These are phyloP conservation scores for Penicillium sp. DNA, from an alignment of 2,329 filamentous ascomycete genomes.

Conservation along the genomic window DNA sequence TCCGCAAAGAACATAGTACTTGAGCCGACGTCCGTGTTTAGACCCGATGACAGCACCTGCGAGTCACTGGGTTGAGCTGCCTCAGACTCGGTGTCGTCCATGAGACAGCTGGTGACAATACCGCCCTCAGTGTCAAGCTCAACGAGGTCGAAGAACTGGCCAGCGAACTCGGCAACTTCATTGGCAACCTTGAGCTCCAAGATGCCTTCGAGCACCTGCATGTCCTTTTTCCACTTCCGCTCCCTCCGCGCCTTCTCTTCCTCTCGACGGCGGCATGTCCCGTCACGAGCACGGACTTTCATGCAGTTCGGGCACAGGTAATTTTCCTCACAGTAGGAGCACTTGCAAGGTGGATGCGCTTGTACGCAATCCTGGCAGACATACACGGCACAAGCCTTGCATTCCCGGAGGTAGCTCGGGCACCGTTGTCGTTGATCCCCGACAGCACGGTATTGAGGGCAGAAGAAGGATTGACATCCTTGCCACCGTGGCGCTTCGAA, in stretches of 20 bases:
- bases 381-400: conserved; percentile 52
- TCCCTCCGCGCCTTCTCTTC: conserved; percentile 48
- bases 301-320: conserved; percentile 54
- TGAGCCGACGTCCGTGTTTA: conserved; percentile 7
- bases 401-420: conserved; percentile 52
- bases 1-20: conserved; percentile 18
- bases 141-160: conserved; percentile 47
- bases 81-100: conserved; percentile 13
- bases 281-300: conserved; percentile 46
- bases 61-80: neutral
- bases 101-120: conserved; percentile 5
- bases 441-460: conserved; percentile 49
- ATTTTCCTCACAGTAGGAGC: conserved; percentile 51
- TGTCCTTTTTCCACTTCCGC: conserved; percentile 49
- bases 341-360: conserved; percentile 50
- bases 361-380: conserved; percentile 54
- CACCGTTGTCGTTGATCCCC: conserved; percentile 56
- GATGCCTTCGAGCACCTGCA: conserved; percentile 48
- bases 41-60: neutral
- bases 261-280: conserved; percentile 46
- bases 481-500: conserved; percentile 50
- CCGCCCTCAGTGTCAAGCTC: conserved; percentile 24
- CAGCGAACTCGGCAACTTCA: conserved; percentile 49
- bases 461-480: conserved; percentile 57
- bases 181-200: conserved; percentile 51